Conservation (phyloP, 768 basidiomycete species). For the Xanthoconium stramineum region DNA sequence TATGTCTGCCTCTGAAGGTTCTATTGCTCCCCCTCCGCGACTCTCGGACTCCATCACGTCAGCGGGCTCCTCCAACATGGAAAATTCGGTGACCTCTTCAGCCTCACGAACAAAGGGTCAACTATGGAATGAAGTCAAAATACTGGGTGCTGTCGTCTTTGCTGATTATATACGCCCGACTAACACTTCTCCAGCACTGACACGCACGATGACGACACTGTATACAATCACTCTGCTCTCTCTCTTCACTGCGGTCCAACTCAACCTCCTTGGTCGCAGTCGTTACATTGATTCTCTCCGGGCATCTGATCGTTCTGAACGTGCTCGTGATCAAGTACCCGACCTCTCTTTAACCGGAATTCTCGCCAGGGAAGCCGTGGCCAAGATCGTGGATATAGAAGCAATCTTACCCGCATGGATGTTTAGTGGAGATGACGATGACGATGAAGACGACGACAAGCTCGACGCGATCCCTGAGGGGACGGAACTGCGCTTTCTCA, state of each 20-base stretch:
- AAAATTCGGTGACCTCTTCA: constrained; percentile 7
- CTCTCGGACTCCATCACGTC: constrained; percentile 44
- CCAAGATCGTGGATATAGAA: constrained; percentile 26
- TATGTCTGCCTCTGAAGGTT: constrained; percentile 24
- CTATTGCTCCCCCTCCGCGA: constrained; percentile 7
- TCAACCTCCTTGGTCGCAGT: constrained; percentile 77
- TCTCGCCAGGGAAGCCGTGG: constrained; percentile 23
- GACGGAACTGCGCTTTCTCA: constrained; percentile 76
- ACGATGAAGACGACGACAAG: constrained; percentile 27
- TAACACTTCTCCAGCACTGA: constrained; percentile 58
- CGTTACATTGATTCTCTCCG: constrained; percentile 74
- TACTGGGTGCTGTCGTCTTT: constrained; percentile 55
- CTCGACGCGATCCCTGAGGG: constrained; percentile 52
- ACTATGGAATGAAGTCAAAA: constrained; percentile 91
- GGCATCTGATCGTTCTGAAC: constrained; percentile 59
- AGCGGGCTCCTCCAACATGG: constrained; percentile 28
- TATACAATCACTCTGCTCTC: constrained; percentile 85
- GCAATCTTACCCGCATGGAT: constrained; percentile 23
- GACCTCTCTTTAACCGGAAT: constrained; percentile 29
- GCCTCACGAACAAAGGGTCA: constrained; percentile 63
- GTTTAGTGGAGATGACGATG: constrained; percentile 23
- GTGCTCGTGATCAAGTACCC: constrained; percentile 37
- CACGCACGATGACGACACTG: constrained; percentile 79
- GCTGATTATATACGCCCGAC: neutral
- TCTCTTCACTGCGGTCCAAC: constrained; percentile 83